Base-by-base conservation (phyloP, 345 rosid genomes). In the Sonneratia alba region DNA sequence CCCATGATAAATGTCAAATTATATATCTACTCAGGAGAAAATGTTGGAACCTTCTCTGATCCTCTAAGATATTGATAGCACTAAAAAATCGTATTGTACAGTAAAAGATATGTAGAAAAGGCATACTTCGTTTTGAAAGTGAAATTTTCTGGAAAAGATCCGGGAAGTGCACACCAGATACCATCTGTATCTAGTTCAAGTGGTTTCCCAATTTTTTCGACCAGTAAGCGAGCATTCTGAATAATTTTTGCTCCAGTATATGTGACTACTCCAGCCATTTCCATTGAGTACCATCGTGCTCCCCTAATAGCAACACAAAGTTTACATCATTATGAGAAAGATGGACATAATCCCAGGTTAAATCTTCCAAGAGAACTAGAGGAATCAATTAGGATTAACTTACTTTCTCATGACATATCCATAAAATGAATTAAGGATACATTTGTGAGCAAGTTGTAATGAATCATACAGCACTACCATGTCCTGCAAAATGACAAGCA, bases 371-470 rank as follows among this genome's bases (percentile, higher is more conserved):
- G 48, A 59, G 45, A 64, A 72, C 69, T 68, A 32, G 66, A 24
- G 65, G n/a, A 78, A 47, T 37, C 64, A 80, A 61, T 48, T 15
- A 36, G 51, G 73, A 67, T 65, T 45, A 68, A 81, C 98, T 88
- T 77, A 93, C 98, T 94, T 94, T 83, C 96, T 96, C 98, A 94
- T 94, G 82, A 94, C 98, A 84, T 94, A 94, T 82, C 98, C 98
- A 80, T 94, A 94, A 81, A 94, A 94, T 34, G 98, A 94, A 82
- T 94, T 94, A 77, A 91, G 97, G 15, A 94, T 94, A 75, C 96
- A 90, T 78, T 94, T 94, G 82, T 91, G 98, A 78, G 98, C 97
- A 64, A 94, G 96, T 84, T 94, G 98, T 77, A 94, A 79, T 74
- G 98, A 94, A 85, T 91, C 98, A 77, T 94, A 94, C 76, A 94